These are phyloP conservation scores for Kappamyces sp. DNA, from an alignment of 192 early-diverging fungal genomes.

Conservation along the genomic window DNA sequence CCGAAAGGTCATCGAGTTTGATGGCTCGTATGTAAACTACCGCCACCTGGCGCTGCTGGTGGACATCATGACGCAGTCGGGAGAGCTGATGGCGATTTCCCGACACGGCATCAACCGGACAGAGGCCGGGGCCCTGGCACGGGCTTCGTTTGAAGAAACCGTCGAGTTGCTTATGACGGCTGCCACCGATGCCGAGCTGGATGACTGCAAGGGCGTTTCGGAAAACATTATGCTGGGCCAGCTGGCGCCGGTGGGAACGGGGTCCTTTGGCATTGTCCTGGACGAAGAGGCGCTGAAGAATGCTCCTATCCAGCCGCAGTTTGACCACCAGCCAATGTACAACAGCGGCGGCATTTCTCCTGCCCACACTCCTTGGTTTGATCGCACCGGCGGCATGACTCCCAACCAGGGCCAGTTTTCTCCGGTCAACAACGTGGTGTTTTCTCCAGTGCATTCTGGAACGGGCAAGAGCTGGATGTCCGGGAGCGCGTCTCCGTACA, in stretches of 20 bases:
- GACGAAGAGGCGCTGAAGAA: constrained; percentile 86
- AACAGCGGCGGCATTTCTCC: constrained; percentile 53
- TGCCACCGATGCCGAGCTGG: constrained; percentile 81
- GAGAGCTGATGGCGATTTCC: constrained; percentile 91
- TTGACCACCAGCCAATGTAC: background rate
- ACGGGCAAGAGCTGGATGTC: constrained; percentile 53
- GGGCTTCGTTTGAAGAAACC: constrained; percentile 97
- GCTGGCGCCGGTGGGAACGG: constrained; percentile 91
- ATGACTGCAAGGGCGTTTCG: constrained; percentile 93
- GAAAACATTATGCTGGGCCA: constrained; percentile 98
- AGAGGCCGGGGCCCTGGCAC: constrained; percentile 87
- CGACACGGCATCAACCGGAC: constrained; percentile 97
- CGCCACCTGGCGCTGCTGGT: constrained; percentile 91
- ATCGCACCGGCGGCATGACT: constrained; percentile 30
- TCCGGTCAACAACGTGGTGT: constrained; percentile 63
- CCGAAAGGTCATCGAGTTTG: constrained; percentile 88
- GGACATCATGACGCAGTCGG: constrained; percentile 94
- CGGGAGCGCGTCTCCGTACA: constrained; percentile 41
- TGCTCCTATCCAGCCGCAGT: constrained; percentile 29
- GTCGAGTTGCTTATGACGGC: constrained; percentile 97
- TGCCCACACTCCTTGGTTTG: constrained; percentile 77
- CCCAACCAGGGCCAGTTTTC: constrained; percentile 35
- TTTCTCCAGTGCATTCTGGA: constrained; percentile 79
- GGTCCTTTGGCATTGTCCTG: constrained; percentile 87
- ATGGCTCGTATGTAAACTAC: constrained; percentile 97